A percentile compares a stretch with the other conserved stretches of the same genome.
These are phyloP conservation scores for Huntiella abstrusa DNA, from an alignment of 2,329 filamentous ascomycete genomes.

Conservation along the genomic window DNA sequence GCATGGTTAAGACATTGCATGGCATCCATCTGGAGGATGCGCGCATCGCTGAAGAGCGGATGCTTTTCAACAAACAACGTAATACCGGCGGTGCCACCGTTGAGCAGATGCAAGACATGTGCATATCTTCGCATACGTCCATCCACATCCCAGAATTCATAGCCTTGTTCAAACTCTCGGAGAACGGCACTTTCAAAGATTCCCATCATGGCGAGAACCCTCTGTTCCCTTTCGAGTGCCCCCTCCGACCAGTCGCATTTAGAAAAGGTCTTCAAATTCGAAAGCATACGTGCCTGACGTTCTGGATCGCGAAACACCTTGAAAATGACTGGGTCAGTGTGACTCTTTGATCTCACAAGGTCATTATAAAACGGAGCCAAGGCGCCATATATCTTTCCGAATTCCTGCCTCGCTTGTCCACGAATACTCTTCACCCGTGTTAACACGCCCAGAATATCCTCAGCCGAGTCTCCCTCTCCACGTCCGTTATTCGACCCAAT, in stretches of 20 bases:
- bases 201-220: slow-evolving; percentile 52
- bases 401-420: slow-evolving; percentile 74
- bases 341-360: slow-evolving; percentile 49
- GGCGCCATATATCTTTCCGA: slow-evolving; percentile 75
- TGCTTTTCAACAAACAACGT: slow-evolving; percentile 83
- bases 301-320: slow-evolving; percentile 74
- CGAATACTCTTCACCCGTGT: slow-evolving; percentile 57
- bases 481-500: slow-evolving; percentile 21
- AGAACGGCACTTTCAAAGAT: slow-evolving; percentile 85
- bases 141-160: slow-evolving; percentile 73
- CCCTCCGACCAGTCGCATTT: slow-evolving; percentile 65
- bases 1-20: slow-evolving; percentile 64
- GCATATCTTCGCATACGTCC: slow-evolving; percentile 80
- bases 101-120: slow-evolving; percentile 63
- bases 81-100: slow-evolving; percentile 58
- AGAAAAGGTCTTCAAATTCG: slow-evolving; percentile 61
- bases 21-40: slow-evolving; percentile 47
- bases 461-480: background rate
- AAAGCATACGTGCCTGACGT: slow-evolving; percentile 74
- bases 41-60: slow-evolving; percentile 57
- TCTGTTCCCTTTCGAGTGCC: slow-evolving; percentile 50
- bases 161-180: slow-evolving; percentile 82
- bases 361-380: slow-evolving; percentile 80
- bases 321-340: slow-evolving; percentile 69
- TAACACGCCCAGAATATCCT: slow-evolving; percentile 42